These are phyloP conservation scores for Davidsoniella eucalypti DNA, from an alignment of 2,329 filamentous ascomycete species.

Conservation along the genomic window DNA sequence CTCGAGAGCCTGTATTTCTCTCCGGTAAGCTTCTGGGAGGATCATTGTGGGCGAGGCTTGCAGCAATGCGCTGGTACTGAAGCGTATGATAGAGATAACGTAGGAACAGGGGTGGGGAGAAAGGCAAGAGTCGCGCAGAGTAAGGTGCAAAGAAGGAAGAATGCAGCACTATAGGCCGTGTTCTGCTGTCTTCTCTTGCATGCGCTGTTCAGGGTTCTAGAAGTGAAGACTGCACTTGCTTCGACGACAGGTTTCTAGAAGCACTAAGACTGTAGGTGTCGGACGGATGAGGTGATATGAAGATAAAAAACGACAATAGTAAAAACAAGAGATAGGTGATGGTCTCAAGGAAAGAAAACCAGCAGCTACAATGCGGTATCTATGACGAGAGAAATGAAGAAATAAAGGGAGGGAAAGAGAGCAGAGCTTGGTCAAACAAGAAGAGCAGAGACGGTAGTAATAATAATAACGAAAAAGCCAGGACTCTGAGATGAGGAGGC, in stretches of 20 bases:
- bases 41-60: slow-evolving; percentile 20
- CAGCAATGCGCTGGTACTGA: background rate
- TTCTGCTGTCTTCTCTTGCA: background rate
- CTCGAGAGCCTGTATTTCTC: slow-evolving; percentile 47
- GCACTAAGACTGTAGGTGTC: slow-evolving; percentile 2
- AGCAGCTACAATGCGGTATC: background rate
- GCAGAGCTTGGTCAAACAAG: background rate
- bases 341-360: background rate
- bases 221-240: slow-evolving; percentile 2
- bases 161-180: background rate
- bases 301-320: background rate
- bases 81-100: background rate
- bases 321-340: background rate
- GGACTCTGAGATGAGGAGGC: background rate
- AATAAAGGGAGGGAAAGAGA: background rate
- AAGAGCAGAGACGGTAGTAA: background rate
- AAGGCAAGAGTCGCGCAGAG: background rate
- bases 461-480: background rate
- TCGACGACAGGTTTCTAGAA: slow-evolving; percentile 6
- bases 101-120: slow-evolving; percentile 1
- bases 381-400: background rate
- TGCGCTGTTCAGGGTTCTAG: slow-evolving; percentile 5
- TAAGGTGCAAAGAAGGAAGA: background rate
- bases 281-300: too few species aligned
- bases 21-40: slow-evolving; percentile 38